Evolutionary conservation across 169 alveolate species (phyloP).

Genomic region (Amoebophrya sp.): DNA sequence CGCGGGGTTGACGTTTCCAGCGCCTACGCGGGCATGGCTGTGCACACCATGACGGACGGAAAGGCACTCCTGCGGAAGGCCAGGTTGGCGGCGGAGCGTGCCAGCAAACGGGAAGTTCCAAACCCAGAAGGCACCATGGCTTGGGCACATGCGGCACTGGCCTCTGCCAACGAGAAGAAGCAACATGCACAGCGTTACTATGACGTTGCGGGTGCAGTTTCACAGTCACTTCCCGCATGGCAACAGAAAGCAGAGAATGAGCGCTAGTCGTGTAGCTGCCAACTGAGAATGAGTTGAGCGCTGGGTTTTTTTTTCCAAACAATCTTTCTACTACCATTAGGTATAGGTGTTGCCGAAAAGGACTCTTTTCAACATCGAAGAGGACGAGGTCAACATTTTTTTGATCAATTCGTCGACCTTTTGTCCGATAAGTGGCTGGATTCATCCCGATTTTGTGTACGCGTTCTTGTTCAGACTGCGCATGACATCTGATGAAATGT

Average conservation of each 20-base stretch:
- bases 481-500: too few relatives aligned
- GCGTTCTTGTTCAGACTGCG: too few relatives aligned
- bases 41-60: neutral
- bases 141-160: neutral
- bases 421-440: too few relatives aligned
- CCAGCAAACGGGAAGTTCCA: neutral
- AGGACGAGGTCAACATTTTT: too few relatives aligned
- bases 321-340: too few relatives aligned
- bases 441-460: too few relatives aligned
- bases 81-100: neutral
- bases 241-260: neutral
- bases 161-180: neutral
- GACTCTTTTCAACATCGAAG: too few relatives aligned
- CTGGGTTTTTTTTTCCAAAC: too few relatives aligned
- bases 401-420: too few relatives aligned
- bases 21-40: neutral
- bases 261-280: too few relatives aligned
- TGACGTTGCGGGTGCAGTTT: neutral
- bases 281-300: too few relatives aligned
- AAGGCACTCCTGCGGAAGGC: neutral
- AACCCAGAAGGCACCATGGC: neutral
- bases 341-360: too few relatives aligned
- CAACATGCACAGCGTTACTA: neutral
- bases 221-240: neutral
- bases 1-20: neutral